Evolutionary conservation across 345 rosid species (phyloP), one percentile per base, ranked within the genome.

Genomic region (Triadica sebifera): DNA sequence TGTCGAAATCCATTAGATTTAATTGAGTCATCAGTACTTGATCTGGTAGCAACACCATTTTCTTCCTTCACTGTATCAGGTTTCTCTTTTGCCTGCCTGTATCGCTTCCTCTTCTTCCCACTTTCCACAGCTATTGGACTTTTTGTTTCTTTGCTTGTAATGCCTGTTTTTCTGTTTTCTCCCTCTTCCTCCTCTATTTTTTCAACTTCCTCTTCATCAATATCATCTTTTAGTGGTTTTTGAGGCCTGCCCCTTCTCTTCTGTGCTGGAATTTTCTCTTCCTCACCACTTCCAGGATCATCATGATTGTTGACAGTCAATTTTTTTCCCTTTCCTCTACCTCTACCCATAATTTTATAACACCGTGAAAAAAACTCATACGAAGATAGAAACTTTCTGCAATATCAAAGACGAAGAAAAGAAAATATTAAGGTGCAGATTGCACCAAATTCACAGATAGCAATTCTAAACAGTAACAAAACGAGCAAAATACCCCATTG

Each of bases 211-310:
- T 85, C 90, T 13, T 82, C 88, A 22, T 84, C 89, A 24, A 86
- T 60, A n/a, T 84, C 89, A 65, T 88, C 94, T 69, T 88, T 90
- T 37, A 87, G 67, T 5, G 81, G 89, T 60, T 90, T 90, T 61
- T 82, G 88, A 10, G 94, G 94, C 73, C 94, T 84, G 75, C 94
- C 94, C 59, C 94, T 85, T 78, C 89, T 84, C 82, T 88, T 90
- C 75, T 85, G 90, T 4, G 83, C 81, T 5, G 94, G 94, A 75
- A 86, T 84, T 74, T 85, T 90, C 74, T 88, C 94, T 65, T 90
- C 94, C 80, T 86, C 94, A 0, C 89, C 88, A 52, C 86, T 85
- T 75, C 87, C 90, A 19, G 75, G 39, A 67, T 90, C 88, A 2
- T 90, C 90, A n/a, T 81, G 86, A 79, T 79, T 83, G 80, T 78